These are phyloP conservation scores for Fusarium sp. DNA, from an alignment of 2,329 filamentous ascomycete species.

Conservation along the genomic window DNA sequence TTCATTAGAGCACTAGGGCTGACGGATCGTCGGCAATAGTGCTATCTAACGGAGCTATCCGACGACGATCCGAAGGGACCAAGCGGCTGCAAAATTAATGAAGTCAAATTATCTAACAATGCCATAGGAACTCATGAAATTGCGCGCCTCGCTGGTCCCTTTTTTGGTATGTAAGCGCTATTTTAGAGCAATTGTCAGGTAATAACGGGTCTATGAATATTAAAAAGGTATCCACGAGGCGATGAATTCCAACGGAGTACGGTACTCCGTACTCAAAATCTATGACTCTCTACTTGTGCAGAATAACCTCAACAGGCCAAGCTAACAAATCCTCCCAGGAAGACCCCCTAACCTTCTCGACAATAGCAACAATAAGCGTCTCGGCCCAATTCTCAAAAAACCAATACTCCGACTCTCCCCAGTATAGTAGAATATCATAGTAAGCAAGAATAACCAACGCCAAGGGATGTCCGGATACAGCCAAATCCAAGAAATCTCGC, in stretches of 20 bases:
- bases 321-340: conserved; percentile 30
- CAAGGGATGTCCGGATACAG: conserved; percentile 12
- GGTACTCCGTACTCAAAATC: too few relatives aligned
- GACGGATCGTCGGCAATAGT: rapidly evolving
- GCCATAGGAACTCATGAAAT: too few relatives aligned
- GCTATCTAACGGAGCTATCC: background rate
- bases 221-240: too few relatives aligned
- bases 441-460: conserved; percentile 30
- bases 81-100: background rate
- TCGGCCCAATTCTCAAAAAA: conserved; percentile 34
- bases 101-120: background rate
- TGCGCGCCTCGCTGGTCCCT: too few relatives aligned
- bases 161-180: too few relatives aligned
- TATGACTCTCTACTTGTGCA: background rate
- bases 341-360: conserved; percentile 31
- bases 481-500: conserved; percentile 26
- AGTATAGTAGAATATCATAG: conserved; percentile 22
- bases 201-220: too few relatives aligned
- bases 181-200: too few relatives aligned
- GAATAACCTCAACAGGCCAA: conserved; percentile 23
- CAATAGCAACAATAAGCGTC: conserved; percentile 21
- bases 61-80: background rate
- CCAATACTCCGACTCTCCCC: conserved; percentile 32
- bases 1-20: background rate
- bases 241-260: too few relatives aligned